Conservation (phyloP, 371 early-diverging fungal genomes). For the Rhizomucor miehei region DNA sequence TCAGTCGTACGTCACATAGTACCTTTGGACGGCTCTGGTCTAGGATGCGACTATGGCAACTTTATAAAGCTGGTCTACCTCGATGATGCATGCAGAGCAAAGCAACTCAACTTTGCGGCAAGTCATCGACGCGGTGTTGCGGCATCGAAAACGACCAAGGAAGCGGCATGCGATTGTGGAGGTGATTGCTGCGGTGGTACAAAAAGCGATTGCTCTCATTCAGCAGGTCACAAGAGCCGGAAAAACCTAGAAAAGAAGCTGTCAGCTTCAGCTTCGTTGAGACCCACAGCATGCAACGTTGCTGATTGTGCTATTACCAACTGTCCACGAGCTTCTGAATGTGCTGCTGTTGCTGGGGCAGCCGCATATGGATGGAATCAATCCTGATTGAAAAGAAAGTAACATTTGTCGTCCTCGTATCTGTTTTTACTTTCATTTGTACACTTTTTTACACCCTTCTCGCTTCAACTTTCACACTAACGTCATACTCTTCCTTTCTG, state of each 20-base stretch:
- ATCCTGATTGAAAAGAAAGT: no score
- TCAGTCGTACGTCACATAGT: slow-evolving; percentile 24
- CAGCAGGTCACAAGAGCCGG: not conserved
- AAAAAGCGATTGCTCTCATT: not conserved
- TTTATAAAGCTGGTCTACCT: slow-evolving; percentile 38
- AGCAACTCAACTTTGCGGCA: not conserved
- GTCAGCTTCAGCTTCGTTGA: not conserved
- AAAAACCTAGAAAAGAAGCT: slow-evolving; percentile 2
- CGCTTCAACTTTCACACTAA: no score
- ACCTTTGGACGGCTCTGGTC: slow-evolving; percentile 26
- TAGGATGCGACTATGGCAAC: slow-evolving; percentile 45
- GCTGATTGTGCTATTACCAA: slow-evolving; percentile 8
- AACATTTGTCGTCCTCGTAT: no score
- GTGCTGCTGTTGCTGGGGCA: not conserved
- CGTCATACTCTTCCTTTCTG: no score
- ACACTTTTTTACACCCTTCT: no score
- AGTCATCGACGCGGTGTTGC: not conserved
- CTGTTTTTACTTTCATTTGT: no score
- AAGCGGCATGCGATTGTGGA: not conserved
- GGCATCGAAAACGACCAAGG: not conserved
- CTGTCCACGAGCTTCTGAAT: slow-evolving; percentile 16
- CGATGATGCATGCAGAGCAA: slow-evolving; percentile 10
- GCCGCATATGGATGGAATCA: no score
- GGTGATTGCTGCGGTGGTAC: slow-evolving; percentile 8
- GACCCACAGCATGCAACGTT: not conserved